Evolutionary conservation across 768 basidiomycete species (phyloP), one percentile per base, ranked within the genome.

Genomic region (Pleurotus pulmonarius): DNA sequence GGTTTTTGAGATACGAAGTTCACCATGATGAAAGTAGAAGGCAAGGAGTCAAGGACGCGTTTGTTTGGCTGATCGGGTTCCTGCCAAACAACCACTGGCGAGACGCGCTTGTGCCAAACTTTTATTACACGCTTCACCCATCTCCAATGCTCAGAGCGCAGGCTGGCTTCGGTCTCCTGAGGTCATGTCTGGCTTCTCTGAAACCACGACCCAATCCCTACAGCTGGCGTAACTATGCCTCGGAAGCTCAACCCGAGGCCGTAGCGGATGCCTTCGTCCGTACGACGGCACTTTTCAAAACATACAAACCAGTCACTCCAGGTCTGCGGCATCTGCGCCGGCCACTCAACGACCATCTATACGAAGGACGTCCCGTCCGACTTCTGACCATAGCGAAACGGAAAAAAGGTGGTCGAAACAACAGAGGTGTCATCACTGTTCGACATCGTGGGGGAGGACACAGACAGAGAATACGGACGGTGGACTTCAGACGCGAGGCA

Each of bases 391-490:
- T 87, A 43, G 80, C 95, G 5, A 80, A 87, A 60, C 84, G 96
- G 55, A 87, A 83, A 70, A 87, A 83, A 13, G 97, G 97, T 29
- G 97, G 97, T 0, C 79, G 97, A 22, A 95, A 95, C 67, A 64
- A 79, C 26, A 80, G 84, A 13, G 97, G 97, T 1, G 81, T 81
- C 39, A 92, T 98, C 60, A 95, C 93, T 18, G 89, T 93, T 8
- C 86, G 96, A 18, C 87, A 84, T 57, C 84, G 89, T 15, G 97
- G 97, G 11, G 97, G 97, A 5, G 97, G 97, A 0, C 94, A 96
- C 74, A 83, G 82, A 58, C 85, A 87, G 57, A 85, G 97, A 34
- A 85, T 96, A 58, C 86, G 97, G 26, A 78, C 85, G 39, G 73
- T 99, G 54, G 97, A 99, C 71, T 98, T 96, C 65, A 73, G 77